Percentiles rank a stretch among this genome's conserved stretches.
phyloP scores from a whole-genome alignment of 1,284 basidiomycete genomes.

The Xerocomus alliaceus region DNA sequence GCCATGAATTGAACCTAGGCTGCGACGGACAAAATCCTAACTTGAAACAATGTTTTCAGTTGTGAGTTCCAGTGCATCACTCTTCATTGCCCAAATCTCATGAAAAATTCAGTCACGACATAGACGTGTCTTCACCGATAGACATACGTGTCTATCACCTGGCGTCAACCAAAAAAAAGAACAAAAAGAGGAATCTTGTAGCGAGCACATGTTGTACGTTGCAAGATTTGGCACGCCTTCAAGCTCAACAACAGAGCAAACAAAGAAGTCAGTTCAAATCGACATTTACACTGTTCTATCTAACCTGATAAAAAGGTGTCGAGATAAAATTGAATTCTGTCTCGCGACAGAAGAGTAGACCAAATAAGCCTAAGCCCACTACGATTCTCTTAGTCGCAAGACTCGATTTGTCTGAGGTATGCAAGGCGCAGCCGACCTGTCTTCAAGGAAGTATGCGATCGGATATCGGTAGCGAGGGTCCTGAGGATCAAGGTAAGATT shows the following conservation, averaged over 20 bases:
- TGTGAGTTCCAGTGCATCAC: constrained; percentile 46
- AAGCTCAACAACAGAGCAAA: constrained; percentile 43
- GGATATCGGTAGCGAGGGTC: constrained; percentile 4
- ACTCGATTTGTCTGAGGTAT: constrained; percentile 19
- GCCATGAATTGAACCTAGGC: constrained; percentile 63
- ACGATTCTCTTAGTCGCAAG: constrained; percentile 26
- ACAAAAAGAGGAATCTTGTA: constrained; percentile 59
- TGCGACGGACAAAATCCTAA: constrained; percentile 74
- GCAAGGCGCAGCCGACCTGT: background rate
- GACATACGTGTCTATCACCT: constrained; percentile 62
- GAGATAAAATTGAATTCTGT: constrained; percentile 42
- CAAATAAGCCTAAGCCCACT: constrained; percentile 15
- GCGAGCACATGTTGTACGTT: constrained; percentile 56
- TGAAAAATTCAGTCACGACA: constrained; percentile 46
- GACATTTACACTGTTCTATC: constrained; percentile 2
- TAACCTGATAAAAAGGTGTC: constrained; percentile 40
- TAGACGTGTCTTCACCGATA: constrained; percentile 48
- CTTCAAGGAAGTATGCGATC: constrained; percentile 3
- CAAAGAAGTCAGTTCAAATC: constrained; percentile 48
- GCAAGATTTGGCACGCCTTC: constrained; percentile 57
- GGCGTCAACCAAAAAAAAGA: constrained; percentile 64
- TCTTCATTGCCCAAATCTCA: background rate
- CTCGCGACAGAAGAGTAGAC: constrained; percentile 14
- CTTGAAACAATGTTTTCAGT: constrained; percentile 54
- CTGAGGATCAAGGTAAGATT: constrained; percentile 20